phyloP scores from a whole-genome alignment of 352 stramenopile species.

The Phytophthora melonis region DNA sequence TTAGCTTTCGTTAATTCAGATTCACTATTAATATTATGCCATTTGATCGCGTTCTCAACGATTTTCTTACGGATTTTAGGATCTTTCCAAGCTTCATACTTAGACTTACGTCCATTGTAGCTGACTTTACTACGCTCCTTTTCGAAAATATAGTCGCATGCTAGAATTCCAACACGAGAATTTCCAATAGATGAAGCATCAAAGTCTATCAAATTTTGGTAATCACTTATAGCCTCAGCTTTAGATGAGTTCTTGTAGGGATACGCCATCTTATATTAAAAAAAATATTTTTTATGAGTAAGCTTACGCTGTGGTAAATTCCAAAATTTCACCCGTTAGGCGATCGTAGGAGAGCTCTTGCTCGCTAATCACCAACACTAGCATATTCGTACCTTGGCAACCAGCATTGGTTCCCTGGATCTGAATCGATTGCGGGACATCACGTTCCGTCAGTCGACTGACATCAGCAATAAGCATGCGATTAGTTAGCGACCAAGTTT shows the following conservation, averaged over 20 bases:
- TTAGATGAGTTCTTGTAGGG: neutral
- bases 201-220: neutral
- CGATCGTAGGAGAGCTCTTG: slow-evolving; percentile 9
- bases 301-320: neutral
- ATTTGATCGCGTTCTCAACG: neutral
- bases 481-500: slow-evolving; percentile 28
- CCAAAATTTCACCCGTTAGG: slow-evolving; percentile 22
- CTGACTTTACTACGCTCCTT: neutral
- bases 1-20: too few species aligned
- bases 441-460: slow-evolving; percentile 12
- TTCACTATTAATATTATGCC: too few species aligned
- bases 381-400: slow-evolving; percentile 27
- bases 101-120: neutral
- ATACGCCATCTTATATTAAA: neutral
- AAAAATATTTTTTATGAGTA: slow-evolving; percentile 12
- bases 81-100: neutral
- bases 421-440: slow-evolving; percentile 33
- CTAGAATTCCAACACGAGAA: neutral
- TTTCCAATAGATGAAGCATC: neutral
- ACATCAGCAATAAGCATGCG: slow-evolving; percentile 30
- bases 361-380: slow-evolving; percentile 29
- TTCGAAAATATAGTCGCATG: neutral
- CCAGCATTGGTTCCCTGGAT: slow-evolving; percentile 24
- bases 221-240: slow-evolving; percentile 3
- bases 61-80: neutral